Conservation (phyloP, 2,329 filamentous ascomycete genomes). For the Aspergillus pseudotamarii region DNA sequence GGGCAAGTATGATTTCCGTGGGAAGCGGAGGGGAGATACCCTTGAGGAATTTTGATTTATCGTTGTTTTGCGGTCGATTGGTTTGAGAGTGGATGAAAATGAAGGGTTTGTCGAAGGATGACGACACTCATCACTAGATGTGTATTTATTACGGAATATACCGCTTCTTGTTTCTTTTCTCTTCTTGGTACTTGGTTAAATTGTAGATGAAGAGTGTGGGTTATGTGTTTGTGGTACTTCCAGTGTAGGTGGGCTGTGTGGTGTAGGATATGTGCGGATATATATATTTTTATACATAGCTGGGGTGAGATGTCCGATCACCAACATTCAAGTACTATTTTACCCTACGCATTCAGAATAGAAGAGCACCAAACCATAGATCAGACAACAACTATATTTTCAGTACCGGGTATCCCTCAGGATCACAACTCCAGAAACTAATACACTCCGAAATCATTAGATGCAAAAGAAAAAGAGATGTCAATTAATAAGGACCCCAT, state of each 20-base stretch:
- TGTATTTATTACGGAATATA: constrained; percentile 40
- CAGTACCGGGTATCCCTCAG: constrained; percentile 17
- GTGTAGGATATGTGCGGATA: neutral
- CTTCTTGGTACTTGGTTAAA: neutral
- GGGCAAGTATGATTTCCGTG: constrained; percentile 85
- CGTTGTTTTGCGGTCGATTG: neutral
- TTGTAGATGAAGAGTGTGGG: neutral
- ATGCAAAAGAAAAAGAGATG: neutral
- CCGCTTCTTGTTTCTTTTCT: constrained; percentile 31
- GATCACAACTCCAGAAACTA: constrained; percentile 19
- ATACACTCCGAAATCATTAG: neutral
- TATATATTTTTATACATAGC: neutral
- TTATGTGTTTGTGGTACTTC: neutral
- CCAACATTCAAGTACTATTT: neutral
- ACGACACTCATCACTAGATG: constrained; percentile 18
- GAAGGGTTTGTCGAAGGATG: neutral
- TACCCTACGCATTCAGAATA: neutral
- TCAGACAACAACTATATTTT: neutral
- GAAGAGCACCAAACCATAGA: neutral
- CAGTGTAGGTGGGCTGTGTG: neutral
- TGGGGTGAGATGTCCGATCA: neutral
- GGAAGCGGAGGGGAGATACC: constrained; percentile 86
- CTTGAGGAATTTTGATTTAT: constrained; percentile 69
- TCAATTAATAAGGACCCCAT: constrained; percentile 42
- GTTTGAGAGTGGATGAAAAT: constrained; percentile 20